phyloP scores from a whole-genome alignment of 1,139 yeast species.

The Debaryomyces coudertii region DNA sequence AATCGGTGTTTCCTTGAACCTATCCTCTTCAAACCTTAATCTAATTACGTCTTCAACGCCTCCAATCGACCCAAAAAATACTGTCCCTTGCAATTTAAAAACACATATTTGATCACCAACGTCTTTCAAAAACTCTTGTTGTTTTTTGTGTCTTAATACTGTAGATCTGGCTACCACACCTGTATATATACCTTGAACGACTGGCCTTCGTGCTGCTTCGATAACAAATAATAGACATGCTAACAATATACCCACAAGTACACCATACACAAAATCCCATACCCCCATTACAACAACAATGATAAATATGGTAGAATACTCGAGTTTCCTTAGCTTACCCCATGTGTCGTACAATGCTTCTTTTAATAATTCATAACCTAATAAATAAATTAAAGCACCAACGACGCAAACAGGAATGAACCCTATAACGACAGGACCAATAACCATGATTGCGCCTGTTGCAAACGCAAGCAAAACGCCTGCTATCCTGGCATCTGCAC shows the following conservation, averaged over 20 bases:
- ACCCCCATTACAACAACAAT: slow-evolving; percentile 94
- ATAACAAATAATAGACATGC: slow-evolving; percentile 93
- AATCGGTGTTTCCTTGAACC: slow-evolving; percentile 58
- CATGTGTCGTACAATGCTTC: slow-evolving; percentile 87
- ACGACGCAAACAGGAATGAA: slow-evolving; percentile 94
- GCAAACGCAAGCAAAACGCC: slow-evolving; percentile 85
- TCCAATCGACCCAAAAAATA: slow-evolving; percentile 94
- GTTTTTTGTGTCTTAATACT: slow-evolving; percentile 88
- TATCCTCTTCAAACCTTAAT: slow-evolving; percentile 62
- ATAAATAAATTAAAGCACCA: slow-evolving; percentile 83
- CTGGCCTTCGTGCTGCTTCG: slow-evolving; percentile 84
- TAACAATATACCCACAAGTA: slow-evolving; percentile 82
- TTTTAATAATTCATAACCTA: slow-evolving; percentile 86
- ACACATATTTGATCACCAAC: slow-evolving; percentile 93
- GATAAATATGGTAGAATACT: slow-evolving; percentile 78
- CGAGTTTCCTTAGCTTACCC: slow-evolving; percentile 74
- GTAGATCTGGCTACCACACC: slow-evolving; percentile 92
- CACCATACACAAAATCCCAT: slow-evolving; percentile 92
- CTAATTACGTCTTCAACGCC: slow-evolving; percentile 81
- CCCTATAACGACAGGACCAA: slow-evolving; percentile 93
- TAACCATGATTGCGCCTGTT: slow-evolving; percentile 76
- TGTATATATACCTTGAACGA: slow-evolving; percentile 78
- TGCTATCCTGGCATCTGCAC: slow-evolving; percentile 87
- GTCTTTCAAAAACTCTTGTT: slow-evolving; percentile 78
- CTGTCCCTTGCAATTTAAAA: slow-evolving; percentile 80